Conservation (phyloP, 192 early-diverging fungal genomes). For the Coemansia sp. region DNA sequence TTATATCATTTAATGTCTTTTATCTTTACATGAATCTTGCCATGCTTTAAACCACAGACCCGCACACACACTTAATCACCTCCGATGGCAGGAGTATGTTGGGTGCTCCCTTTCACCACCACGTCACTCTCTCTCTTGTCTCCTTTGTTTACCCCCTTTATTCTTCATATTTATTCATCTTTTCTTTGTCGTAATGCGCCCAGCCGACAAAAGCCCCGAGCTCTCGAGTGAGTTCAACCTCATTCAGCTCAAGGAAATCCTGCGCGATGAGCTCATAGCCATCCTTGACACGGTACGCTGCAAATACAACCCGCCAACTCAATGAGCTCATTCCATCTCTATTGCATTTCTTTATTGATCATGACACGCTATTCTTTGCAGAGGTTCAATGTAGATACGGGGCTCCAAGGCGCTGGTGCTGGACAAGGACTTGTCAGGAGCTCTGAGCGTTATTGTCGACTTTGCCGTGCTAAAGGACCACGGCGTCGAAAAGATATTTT, state of each 20-base stretch:
- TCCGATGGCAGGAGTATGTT: too few relatives aligned
- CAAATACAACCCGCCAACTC: background rate
- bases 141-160: background rate
- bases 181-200: background rate
- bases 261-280: conserved; percentile 44
- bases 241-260: conserved; percentile 32
- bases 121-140: background rate
- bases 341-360: background rate
- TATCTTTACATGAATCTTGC: too few relatives aligned
- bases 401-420: conserved; percentile 87
- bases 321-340: background rate
- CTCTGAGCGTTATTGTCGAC: conserved; percentile 82
- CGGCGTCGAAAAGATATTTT: conserved; percentile 91
- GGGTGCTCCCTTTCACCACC: too few relatives aligned
- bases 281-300: conserved; percentile 39
- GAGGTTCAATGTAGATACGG: conserved; percentile 61
- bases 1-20: too few relatives aligned
- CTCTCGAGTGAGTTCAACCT: conserved; percentile 14
- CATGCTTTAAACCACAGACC: too few relatives aligned
- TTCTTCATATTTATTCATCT: background rate
- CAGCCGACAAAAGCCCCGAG: background rate
- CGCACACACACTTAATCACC: too few relatives aligned
- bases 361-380: too few relatives aligned
- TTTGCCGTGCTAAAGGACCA: conserved; percentile 90
- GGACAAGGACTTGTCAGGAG: conserved; percentile 77